Evolutionary conservation across 257 asterid species (phyloP), one percentile per base, ranked within the genome.

Genomic region (Lavandula angustifolia): DNA sequence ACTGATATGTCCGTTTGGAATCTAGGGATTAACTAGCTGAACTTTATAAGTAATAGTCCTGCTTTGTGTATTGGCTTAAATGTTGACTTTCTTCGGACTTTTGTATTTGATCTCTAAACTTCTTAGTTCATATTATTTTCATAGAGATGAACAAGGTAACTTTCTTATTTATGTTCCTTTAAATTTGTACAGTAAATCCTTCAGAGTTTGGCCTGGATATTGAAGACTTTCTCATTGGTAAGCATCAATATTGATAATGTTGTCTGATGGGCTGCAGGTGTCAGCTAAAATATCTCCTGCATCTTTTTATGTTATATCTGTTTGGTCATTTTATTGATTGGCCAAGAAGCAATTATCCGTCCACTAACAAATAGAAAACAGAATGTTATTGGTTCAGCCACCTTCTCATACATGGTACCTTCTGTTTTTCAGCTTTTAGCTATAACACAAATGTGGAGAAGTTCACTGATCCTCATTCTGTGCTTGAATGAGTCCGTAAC

Each of bases 151-250:
- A n/a, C n/a, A n/a, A n/a, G n/a, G n/a, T 13, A 14, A 16, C n/a
- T 31, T 41, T 65, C 70, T 29, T 65, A 49, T 37, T 6, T 54
- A 35, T 61, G 10, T 53, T 65, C 76, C 49, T 64, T 75, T 44
- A 40, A 32, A 9, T 50, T 59, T 59, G 47, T 64, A 51, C 91
- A 94, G 99, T 94, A 64, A 82, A 79, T 31, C 55, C 94, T 14
- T 68, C 81, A 18, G 95, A 90, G 54, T 85, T 90, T 75, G 94
- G 95, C 47, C 95, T 94, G 7, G 99, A 94, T 76, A 60, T 82
- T 58, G 99, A 94, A 73, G 97, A 94, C 76, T 94, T 87, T 77
- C 95, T 94, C 53, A 59, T 74, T 31, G 99, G 99, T 87, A 76
- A 81, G 89, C 72, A 44, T 51, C 71, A 10, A n/a, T 46, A 37